These are phyloP conservation scores for Tetraselmis chui DNA, from an alignment of 139 green algal species.

Conservation along the genomic window DNA sequence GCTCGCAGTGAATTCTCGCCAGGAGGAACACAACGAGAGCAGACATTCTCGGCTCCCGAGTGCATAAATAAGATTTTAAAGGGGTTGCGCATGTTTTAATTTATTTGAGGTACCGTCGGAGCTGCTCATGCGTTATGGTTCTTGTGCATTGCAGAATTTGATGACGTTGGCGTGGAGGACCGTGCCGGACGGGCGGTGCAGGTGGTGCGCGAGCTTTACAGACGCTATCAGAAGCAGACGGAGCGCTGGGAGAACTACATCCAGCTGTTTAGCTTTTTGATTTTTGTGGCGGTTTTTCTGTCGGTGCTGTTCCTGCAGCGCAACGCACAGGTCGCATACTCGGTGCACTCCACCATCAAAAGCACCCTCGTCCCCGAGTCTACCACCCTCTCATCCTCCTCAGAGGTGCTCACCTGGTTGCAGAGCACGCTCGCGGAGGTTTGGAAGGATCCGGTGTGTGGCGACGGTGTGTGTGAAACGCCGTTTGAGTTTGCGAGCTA, in stretches of 20 bases:
- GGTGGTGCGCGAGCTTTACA: slow-evolving; percentile 54
- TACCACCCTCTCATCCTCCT: background rate
- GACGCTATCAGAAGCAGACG: slow-evolving; percentile 44
- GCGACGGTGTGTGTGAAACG: slow-evolving; percentile 70
- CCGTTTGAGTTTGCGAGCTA: slow-evolving; percentile 78
- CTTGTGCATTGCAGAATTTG: no score
- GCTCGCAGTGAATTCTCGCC: no score
- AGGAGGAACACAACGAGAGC: background rate
- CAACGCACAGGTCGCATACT: slow-evolving; percentile 46
- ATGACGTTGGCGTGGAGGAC: no score
- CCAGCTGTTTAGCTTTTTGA: slow-evolving; percentile 59
- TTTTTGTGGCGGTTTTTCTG: slow-evolving; percentile 59
- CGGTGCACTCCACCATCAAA: slow-evolving; percentile 8
- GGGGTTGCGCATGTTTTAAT: no score
- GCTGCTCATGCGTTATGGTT: no score
- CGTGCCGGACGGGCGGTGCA: slow-evolving; percentile 21
- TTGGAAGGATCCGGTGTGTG: slow-evolving; percentile 72
- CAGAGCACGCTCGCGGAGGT: slow-evolving; percentile 35
- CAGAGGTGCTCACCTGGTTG: background rate
- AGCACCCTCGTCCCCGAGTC: background rate
- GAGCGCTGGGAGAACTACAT: slow-evolving; percentile 61
- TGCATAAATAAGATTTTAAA: no score
- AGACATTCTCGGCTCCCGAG: no score
- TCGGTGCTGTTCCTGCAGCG: slow-evolving; percentile 62
- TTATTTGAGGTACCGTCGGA: no score